phyloP scores from a whole-genome alignment of 1,139 yeast species.

The Pneumocystis jirovecii region DNA sequence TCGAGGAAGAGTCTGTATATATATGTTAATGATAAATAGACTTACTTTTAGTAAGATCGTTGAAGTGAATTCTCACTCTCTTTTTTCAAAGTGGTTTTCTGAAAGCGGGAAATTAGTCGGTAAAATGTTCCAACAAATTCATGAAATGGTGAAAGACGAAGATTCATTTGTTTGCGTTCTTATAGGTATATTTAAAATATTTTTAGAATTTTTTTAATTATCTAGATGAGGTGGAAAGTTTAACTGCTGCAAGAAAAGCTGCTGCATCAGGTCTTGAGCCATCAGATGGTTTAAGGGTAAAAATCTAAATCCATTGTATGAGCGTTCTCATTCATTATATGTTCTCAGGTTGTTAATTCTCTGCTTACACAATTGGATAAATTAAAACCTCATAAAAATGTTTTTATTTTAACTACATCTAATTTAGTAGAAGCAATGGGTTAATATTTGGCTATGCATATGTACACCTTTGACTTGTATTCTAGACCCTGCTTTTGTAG shows the following conservation, averaged over 20 bases:
- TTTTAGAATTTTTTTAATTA: not conserved
- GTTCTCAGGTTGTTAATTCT: conserved; percentile 13
- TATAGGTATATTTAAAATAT: conserved; percentile 8
- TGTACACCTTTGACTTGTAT: not conserved
- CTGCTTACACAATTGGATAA: conserved; percentile 15
- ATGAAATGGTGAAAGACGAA: conserved; percentile 10
- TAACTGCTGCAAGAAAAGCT: conserved; percentile 14
- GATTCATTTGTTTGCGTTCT: conserved; percentile 15
- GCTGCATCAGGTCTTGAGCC: conserved; percentile 14
- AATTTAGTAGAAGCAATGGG: conserved; percentile 16
- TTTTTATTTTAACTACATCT: conserved; percentile 15
- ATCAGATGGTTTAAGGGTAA: conserved; percentile 13
- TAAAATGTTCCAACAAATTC: conserved; percentile 14
- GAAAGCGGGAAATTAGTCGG: conserved; percentile 16
- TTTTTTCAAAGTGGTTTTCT: conserved; percentile 16
- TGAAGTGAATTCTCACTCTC: conserved; percentile 15
- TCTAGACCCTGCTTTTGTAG: conserved; percentile 14
- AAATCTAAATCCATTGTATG: not conserved
- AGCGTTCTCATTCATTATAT: not conserved
- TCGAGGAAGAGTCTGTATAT: not conserved
- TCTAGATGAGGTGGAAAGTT: conserved; percentile 15
- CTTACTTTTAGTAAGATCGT: conserved; percentile 9
- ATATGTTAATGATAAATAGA: not conserved
- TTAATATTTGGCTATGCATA: not conserved
- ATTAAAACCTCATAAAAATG: conserved; percentile 12